Evolutionary conservation across 2,329 filamentous ascomycete genomes (phyloP).

Genomic region (Tolypocladium ovalisporum): DNA sequence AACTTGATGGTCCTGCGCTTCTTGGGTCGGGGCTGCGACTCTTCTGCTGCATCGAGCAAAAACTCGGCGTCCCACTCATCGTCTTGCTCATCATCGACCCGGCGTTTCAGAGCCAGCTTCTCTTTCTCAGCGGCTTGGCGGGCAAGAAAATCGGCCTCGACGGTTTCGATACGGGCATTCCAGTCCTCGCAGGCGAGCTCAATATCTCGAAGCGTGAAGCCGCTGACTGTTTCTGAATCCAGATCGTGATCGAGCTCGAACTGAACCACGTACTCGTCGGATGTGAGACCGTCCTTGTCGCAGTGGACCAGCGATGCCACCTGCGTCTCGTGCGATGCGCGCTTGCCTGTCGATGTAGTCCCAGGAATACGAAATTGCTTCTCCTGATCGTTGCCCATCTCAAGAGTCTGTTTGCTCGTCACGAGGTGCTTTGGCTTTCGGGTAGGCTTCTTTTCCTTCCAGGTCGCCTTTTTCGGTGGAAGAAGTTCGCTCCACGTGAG

Average conservation of each 20-base stretch:
- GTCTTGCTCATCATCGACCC: conserved; percentile 30
- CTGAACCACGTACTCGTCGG: conserved; percentile 25
- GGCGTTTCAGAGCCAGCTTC: conserved; percentile 17
- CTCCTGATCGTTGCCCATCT: conserved; percentile 77
- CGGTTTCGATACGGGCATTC: conserved; percentile 50
- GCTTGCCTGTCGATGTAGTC: conserved; percentile 42
- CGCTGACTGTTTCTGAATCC: conserved; percentile 57
- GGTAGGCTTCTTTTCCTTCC: conserved; percentile 64
- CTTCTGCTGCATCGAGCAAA: conserved; percentile 34
- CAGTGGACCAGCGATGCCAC: conserved; percentile 36
- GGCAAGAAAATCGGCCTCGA: conserved; percentile 25
- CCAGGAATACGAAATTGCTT: conserved; percentile 71
- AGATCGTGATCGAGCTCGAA: conserved; percentile 40
- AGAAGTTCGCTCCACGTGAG: conserved; percentile 76
- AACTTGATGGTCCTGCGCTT: conserved; percentile 55
- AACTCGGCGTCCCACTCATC: conserved; percentile 57
- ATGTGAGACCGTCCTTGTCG: conserved; percentile 23
- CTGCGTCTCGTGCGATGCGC: conserved; percentile 42
- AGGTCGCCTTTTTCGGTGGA: conserved; percentile 67
- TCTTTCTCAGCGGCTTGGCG: conserved; percentile 20
- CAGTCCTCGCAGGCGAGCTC: conserved; percentile 81
- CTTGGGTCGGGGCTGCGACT: conserved; percentile 43
- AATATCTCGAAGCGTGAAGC: conserved; percentile 69
- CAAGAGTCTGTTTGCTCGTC: conserved; percentile 79
- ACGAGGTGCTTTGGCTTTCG: conserved; percentile 75